Percentiles rank a stretch among this genome's conserved stretches.
Conservation (phyloP, 257 asterid genomes). For the Solanum bulbocastanum region DNA sequence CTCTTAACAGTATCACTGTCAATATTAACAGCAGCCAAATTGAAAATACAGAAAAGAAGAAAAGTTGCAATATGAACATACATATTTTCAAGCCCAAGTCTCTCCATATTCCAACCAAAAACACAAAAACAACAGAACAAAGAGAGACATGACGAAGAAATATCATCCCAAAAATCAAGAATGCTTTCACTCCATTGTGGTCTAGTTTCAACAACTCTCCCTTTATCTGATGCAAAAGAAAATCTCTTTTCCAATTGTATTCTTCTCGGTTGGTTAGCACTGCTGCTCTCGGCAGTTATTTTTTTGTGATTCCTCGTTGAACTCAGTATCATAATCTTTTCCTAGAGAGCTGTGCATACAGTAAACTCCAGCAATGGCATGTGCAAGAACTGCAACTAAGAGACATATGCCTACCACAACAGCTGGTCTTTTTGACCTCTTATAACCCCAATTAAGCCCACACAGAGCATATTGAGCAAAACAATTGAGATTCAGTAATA, state of each 20-base stretch:
- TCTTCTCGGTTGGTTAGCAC: slow-evolving; percentile 25
- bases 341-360: slow-evolving; percentile 67
- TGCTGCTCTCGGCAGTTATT: slow-evolving; percentile 22
- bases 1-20: slow-evolving; percentile 51
- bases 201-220: slow-evolving; percentile 27
- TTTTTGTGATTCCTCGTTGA: slow-evolving; percentile 48
- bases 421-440: slow-evolving; percentile 52
- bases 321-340: slow-evolving; percentile 42
- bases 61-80: slow-evolving; percentile 86
- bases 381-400: slow-evolving; percentile 60
- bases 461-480: slow-evolving; percentile 73
- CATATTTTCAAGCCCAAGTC: slow-evolving; percentile 85
- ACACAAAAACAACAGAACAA: slow-evolving; percentile 77
- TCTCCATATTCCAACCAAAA: slow-evolving; percentile 94
- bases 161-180: slow-evolving; percentile 77
- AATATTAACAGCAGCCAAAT: slow-evolving; percentile 65
- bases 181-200: slow-evolving; percentile 81
- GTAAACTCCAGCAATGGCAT: slow-evolving; percentile 68
- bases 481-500: slow-evolving; percentile 51
- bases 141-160: slow-evolving; percentile 71
- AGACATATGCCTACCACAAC: slow-evolving; percentile 58
- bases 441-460: slow-evolving; percentile 66
- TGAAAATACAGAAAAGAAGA: slow-evolving; percentile 69
- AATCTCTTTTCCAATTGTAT: slow-evolving; percentile 40
- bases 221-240: slow-evolving; percentile 41